These are phyloP conservation scores for Vitellaria paradoxa DNA, from an alignment of 179 eudicot genomes.

Conservation along the genomic window DNA sequence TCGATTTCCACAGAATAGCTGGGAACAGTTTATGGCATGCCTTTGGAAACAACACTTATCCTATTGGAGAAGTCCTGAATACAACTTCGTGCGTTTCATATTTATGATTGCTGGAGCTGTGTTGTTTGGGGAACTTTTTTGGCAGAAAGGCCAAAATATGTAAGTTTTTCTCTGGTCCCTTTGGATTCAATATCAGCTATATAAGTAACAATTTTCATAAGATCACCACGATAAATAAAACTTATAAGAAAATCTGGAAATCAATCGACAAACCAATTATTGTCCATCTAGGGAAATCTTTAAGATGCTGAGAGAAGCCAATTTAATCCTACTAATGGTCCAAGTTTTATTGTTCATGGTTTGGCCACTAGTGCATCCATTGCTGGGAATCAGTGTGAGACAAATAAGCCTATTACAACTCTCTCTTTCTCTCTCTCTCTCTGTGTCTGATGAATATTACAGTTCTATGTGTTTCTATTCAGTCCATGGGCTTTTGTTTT, in stretches of 20 bases:
- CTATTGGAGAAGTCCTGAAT: constrained; percentile 26
- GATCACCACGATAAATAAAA: not conserved
- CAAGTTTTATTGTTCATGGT: not conserved
- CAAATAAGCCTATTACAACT: not conserved
- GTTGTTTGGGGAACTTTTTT: constrained; percentile 16
- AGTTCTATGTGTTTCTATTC: not conserved
- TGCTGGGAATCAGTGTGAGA: not conserved
- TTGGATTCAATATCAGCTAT: not conserved
- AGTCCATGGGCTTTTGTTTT: not conserved
- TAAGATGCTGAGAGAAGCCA: not conserved
- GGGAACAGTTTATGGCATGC: constrained; percentile 20
- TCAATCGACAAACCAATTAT: not conserved
- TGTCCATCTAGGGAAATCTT: not conserved
- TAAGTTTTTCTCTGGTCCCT: constrained; percentile 12
- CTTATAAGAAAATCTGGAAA: not conserved
- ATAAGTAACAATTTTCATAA: no score
- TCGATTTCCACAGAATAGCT: constrained; percentile 18
- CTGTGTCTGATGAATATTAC: no score
- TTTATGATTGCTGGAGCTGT: constrained; percentile 9
- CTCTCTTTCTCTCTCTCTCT: no score
- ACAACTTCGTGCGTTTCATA: constrained; percentile 16
- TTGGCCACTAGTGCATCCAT: not conserved
- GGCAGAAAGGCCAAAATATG: constrained; percentile 23
- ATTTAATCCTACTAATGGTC: not conserved
- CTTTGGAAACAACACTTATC: constrained; percentile 28